Conservation (phyloP, 352 stramenopile genomes). For the Thraustochytrium striatum region DNA sequence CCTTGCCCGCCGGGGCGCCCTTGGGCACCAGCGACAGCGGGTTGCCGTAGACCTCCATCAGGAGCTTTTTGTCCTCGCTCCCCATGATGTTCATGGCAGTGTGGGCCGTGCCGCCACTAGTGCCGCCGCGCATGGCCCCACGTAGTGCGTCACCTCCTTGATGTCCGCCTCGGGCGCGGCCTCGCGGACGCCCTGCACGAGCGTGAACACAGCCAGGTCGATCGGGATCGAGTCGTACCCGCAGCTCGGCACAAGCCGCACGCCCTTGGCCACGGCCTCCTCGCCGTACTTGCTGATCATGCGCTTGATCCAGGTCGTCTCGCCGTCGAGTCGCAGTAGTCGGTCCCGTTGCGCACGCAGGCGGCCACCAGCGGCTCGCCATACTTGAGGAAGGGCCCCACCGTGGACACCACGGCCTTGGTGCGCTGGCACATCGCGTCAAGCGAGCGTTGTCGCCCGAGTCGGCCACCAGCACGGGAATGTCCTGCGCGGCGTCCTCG, state of each 20-base stretch:
- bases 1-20: neutral
- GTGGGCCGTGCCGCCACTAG: neutral
- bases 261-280: slow-evolving; percentile 62
- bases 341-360: slow-evolving; percentile 74
- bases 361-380: slow-evolving; percentile 72
- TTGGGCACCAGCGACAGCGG: neutral
- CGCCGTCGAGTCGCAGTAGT: slow-evolving; percentile 86
- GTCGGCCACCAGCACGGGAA: slow-evolving; percentile 35
- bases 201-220: slow-evolving; percentile 59
- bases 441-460: slow-evolving; percentile 56
- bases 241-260: slow-evolving; percentile 65
- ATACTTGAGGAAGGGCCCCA: slow-evolving; percentile 80
- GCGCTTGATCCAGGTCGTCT: slow-evolving; percentile 67
- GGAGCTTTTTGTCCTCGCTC: neutral
- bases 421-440: slow-evolving; percentile 68
- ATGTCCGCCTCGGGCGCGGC: slow-evolving; percentile 22
- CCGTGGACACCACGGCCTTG: slow-evolving; percentile 69
- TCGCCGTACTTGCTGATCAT: slow-evolving; percentile 70
- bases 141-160: neutral
- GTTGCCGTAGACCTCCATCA: neutral
- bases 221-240: slow-evolving; percentile 68
- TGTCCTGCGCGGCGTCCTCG: too few relatives aligned
- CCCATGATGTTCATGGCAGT: neutral
- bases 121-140: neutral
- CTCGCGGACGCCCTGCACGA: slow-evolving; percentile 59